Evolutionary conservation across 345 rosid species (phyloP).

Genomic region (Kandelia obovata): DNA sequence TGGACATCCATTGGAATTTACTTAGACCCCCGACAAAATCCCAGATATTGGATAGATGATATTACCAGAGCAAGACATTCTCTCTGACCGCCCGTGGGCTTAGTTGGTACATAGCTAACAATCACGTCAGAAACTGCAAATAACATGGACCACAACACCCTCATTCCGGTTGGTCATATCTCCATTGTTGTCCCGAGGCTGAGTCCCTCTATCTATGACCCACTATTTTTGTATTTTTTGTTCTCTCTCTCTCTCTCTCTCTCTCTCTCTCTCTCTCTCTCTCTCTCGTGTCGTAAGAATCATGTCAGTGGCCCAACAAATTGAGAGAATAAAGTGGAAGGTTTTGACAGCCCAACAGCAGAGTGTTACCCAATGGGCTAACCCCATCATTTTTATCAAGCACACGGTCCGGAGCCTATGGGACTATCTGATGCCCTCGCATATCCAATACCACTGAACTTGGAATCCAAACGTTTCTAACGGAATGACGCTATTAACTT

Average conservation of each 20-base stretch:
- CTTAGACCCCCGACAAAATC: slow-evolving; percentile 12
- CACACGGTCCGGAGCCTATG: background rate
- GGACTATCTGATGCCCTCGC: no score
- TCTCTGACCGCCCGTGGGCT: background rate
- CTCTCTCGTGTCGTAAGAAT: background rate
- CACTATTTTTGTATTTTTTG: background rate
- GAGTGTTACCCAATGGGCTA: background rate
- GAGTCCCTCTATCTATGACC: background rate
- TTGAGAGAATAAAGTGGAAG: background rate
- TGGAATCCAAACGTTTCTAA: no score
- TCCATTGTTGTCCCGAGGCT: background rate
- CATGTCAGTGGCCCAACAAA: background rate
- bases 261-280: background rate
- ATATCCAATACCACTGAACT: no score
- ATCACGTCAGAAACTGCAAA: background rate
- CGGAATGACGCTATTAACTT: no score
- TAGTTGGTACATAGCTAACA: slow-evolving; percentile 13
- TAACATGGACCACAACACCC: no score
- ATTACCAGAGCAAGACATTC: slow-evolving; percentile 17
- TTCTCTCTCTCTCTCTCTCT: no score
- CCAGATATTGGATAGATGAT: slow-evolving; percentile 4
- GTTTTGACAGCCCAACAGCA: background rate
- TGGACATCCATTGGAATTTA: slow-evolving; percentile 3
- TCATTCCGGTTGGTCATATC: background rate
- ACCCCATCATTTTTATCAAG: background rate